Evolutionary conservation across 73 alveolate genomes (phyloP), one percentile per base, ranked within the genome.

Genomic region (Symbiodinium pilosum): DNA sequence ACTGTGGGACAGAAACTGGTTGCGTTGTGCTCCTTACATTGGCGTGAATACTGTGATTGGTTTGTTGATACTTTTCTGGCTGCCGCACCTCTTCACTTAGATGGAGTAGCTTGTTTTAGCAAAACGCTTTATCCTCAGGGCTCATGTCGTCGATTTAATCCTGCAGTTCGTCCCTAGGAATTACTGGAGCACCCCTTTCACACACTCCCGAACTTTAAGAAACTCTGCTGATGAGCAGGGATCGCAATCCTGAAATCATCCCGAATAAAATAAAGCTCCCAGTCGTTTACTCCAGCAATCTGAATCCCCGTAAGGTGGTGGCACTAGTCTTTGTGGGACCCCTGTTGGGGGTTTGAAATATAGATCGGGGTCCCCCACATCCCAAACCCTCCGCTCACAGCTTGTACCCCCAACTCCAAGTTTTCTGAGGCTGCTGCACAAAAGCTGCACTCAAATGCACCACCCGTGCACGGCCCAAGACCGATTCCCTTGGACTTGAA

Each of bases 401-500:
- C 71, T 54, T 0, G 30, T 54, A 54, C 71, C 16, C 71, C 71
- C 26, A 54, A 54, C 24, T 54, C 71, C n/a, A 54, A 12, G 26
- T 7, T 64, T 28, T 18, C 77, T 64, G 77, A 64, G 77, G 77
- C 77, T 64, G 77, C 77, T 6, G 77, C 77, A 26, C 77, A 64
- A 2, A 64, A 64, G 77, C 77, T 64, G 77, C 77, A 64, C 38
- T 18, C 36, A 64, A 64, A 64, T 64, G 77, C 77, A 26, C 77
- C 77, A 64, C 77, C 77, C 16, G 77, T 64, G 77, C 77, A 64
- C 38, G 77, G 77, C 77, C 77, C 77, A 28, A 64, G 77, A 64
- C 77, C 77, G 77, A 64, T 64, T 18, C 77, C 77, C 77, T 64
- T 64, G 77, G 77, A 64, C 77, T 64, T 64, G 77, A 64, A 64